Base-by-base conservation (phyloP, 257 asterid genomes). In the Ilex aquifolium region DNA sequence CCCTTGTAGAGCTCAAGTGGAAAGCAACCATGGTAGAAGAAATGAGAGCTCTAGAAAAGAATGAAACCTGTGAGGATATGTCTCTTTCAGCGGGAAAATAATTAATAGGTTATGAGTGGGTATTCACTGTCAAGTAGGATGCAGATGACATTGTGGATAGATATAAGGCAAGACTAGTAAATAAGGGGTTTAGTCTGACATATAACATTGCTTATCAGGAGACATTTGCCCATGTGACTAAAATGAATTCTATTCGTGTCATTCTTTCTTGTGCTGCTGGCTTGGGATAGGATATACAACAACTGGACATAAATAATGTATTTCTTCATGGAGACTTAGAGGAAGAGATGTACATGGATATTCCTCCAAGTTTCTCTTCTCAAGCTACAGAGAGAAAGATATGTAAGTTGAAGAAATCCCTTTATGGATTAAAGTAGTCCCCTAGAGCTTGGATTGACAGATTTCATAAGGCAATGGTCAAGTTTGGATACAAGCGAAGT, bases 141-240 rank as follows among this genome's bases (percentile, higher is more conserved):
- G 63, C 31, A 11, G 51, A 59, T 59, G 63, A 49, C 17, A 31
- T 31, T 12, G 1, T 59, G 10, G 50, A 59, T 31, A 59, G 63
- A 32, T 59, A 59, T 13, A 59, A 59, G 30, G 63, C 31, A 7
- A 32, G 12, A 29, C 32, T 59, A 29, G 63, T 32, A 4, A 48
- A 46, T 9, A 59, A 32, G 15, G 63, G 63, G 7, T 59, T 31
- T 40, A 59, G 49, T 9, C 63, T 0, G 5, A 32, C 50, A 13
- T 59, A 59, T 59, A 30, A 13, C 8, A 44, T 59, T 15, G 63
- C 14, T 59, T n/a, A 36, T 6, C 51, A 12, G 9, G 31, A 39
- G 13, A 36, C 6, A 12, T 59, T 59, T 8, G 2, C 30, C 51
- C 63, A 46, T 0, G 63, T 59, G 13, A 27, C 63, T 2, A 39